These are phyloP conservation scores for Trichocladium antarcticum DNA, from an alignment of 495 filamentous ascomycete genomes.

Conservation along the genomic window DNA sequence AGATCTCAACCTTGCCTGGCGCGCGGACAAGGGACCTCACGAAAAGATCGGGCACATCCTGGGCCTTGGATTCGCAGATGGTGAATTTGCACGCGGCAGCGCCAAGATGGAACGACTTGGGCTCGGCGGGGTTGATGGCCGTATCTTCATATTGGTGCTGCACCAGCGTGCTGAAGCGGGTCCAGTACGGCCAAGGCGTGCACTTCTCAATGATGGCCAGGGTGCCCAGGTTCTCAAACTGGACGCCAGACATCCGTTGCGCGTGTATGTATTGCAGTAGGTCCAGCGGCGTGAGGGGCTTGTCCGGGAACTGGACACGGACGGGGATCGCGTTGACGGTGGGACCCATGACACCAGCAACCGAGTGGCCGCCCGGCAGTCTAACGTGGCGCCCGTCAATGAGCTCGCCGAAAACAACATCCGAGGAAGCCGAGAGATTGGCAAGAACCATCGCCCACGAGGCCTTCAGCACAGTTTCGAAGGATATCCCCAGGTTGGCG, in stretches of 20 bases:
- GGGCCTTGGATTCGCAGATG: conserved; percentile 28
- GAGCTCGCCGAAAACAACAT: conserved; percentile 41
- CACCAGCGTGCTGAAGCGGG: conserved; percentile 36
- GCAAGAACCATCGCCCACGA: conserved; percentile 41
- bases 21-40: conserved; percentile 29
- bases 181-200: conserved; percentile 41
- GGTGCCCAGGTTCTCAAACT: conserved; percentile 35
- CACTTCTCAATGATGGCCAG: conserved; percentile 36
- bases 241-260: conserved; percentile 32
- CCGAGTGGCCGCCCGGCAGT: conserved; percentile 25
- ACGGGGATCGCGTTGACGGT: conserved; percentile 36
- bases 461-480: conserved; percentile 36
- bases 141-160: conserved; percentile 34
- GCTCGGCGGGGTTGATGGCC: conserved; percentile 21
- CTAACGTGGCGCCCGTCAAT: conserved; percentile 38
- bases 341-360: conserved; percentile 36
- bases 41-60: conserved; percentile 33
- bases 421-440: conserved; percentile 32
- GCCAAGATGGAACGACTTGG: conserved; percentile 33
- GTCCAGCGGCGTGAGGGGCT: conserved; percentile 29
- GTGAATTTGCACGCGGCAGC: conserved; percentile 30
- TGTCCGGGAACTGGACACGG: conserved; percentile 34
- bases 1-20: conserved; percentile 25
- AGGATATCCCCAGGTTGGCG: conserved; percentile 22
- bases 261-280: conserved; percentile 33